A percentile compares a stretch with the other conserved stretches of the same genome.
Evolutionary conservation across 108 stramenopile genomes (phyloP).

Genomic region (Skeletonema menzelii): DNA sequence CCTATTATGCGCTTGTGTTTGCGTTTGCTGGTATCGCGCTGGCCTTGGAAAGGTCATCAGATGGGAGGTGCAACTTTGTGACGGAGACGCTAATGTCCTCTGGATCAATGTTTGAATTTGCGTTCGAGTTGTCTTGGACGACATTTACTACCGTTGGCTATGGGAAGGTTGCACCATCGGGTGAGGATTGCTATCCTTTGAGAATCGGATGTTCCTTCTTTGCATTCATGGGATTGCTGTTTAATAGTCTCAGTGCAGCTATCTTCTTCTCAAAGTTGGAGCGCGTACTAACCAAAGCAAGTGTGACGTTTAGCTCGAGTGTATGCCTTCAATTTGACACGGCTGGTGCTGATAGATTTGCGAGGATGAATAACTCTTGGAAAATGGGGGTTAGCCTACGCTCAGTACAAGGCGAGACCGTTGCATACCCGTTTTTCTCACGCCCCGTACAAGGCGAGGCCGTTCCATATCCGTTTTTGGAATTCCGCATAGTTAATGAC

Average conservation of each 20-base stretch:
- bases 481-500: conserved; percentile 27
- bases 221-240: conserved; percentile 43
- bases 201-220: conserved; percentile 22
- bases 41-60: conserved; percentile 8
- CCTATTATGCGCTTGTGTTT: conserved; percentile 24
- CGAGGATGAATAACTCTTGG: not conserved
- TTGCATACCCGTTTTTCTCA: conserved; percentile 21
- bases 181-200: conserved; percentile 16
- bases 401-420: not conserved
- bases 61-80: conserved; percentile 22
- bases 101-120: conserved; percentile 12
- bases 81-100: not conserved
- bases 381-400: not conserved
- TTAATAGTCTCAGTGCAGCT: conserved; percentile 29
- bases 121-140: conserved; percentile 38
- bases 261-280: conserved; percentile 32
- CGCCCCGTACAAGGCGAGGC: not conserved
- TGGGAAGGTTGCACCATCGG: conserved; percentile 19
- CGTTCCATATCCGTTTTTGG: conserved; percentile 20
- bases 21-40: conserved; percentile 16
- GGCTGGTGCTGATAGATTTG: not conserved
- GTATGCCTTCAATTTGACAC: conserved; percentile 25
- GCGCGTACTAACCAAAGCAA: conserved; percentile 17
- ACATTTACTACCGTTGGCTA: conserved; percentile 48
- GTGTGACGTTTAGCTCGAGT: conserved; percentile 29